Conservation (phyloP, 768 basidiomycete genomes). For the Lepiota venenata region DNA sequence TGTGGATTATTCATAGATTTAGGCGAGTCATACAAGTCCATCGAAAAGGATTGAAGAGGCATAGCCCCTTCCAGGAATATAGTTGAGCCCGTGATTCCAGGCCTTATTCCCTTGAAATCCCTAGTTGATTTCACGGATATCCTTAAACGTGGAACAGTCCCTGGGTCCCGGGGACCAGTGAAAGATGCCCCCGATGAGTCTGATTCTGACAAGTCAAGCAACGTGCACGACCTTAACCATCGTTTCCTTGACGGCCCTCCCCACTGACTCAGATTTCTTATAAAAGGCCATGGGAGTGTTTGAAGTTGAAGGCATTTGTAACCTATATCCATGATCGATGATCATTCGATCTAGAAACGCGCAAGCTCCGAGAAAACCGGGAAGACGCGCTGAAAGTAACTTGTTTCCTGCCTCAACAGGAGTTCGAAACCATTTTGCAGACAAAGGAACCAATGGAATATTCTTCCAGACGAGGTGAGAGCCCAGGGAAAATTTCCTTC, state of each 20-base stretch:
- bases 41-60: conserved; percentile 41
- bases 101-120: background rate
- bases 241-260: conserved; percentile 37
- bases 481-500: too few species aligned
- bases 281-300: conserved; percentile 53
- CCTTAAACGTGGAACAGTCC: too few species aligned
- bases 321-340: background rate
- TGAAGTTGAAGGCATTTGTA: background rate
- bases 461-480: too few species aligned
- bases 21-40: conserved; percentile 52
- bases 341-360: conserved; percentile 2
- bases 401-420: too few species aligned
- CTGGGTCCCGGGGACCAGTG: too few species aligned
- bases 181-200: background rate
- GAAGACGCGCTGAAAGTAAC: too few species aligned
- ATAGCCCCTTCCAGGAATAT: background rate
- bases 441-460: too few species aligned
- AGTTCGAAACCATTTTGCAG: too few species aligned
- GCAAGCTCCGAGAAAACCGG: background rate
- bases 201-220: conserved; percentile 1
- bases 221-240: too few species aligned
- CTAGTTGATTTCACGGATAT: background rate
- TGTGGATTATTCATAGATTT: conserved; percentile 46
- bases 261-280: conserved; percentile 58
- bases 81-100: background rate